Evolutionary conservation across 23 red algal genomes (phyloP), one percentile per base, ranked within the genome.

Genomic region (Gracilaria caudata): DNA sequence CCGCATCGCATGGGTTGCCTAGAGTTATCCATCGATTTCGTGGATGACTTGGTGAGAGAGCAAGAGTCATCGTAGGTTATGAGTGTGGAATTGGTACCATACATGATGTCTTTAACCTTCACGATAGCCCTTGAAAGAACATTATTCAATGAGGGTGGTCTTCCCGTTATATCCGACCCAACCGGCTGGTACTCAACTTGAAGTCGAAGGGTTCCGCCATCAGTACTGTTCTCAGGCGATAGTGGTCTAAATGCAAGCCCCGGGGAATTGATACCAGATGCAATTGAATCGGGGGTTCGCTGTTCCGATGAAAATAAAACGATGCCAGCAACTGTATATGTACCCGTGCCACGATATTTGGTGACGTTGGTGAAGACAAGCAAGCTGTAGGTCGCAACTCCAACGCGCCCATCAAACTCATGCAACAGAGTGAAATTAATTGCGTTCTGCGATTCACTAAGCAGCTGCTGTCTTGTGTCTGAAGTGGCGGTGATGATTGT

Each of bases 221-320:
- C 76, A 1, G 29, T 36, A 19, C 20, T 39, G 28, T 57, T 55
- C 14, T 20, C 28, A 79, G 24, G 26, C 30, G 47, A 55, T 14
- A 24, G 26, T 35, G 76, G 76, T 25, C 57, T 60, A 17, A 79
- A 57, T 28, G 76, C 13, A 54, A 79, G 35, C 3, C 49, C 76
- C 24, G 76, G 49, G 26, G 76, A 55, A 38, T 80, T 63, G 34
- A 80, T 80, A 19, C 77, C 77, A 41, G 70, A 75, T 30, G 70
- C 70, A 46, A 75, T 75, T 26, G 70, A 43, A 33, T 49, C 0
- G 6, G 70, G 20, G 0, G 70, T 46, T 43, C 20, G 37, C 2
- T 75, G 47, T 26, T 75, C n/a, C 4, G 70, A 75, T 1, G 39
- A 38, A 75, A 12, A 75, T 38, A 49, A 38, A 47, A 75, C 70